phyloP scores from a whole-genome alignment of 306 rosid species.

The Medicago truncatula region MtrunA17r5.0-ANR NC_053049.1:39665001-39665500 shows the following conservation, averaged over 20 bases:
- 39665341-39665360: constrained; percentile 68
- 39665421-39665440: constrained; percentile 91
- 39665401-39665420: constrained; percentile 88
- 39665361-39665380: constrained; percentile 69
- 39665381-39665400: constrained; percentile 76
- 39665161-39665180: background rate
- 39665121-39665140: background rate
- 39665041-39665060: background rate
- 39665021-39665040: no score
- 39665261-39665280: no score
- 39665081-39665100: constrained; percentile 24
- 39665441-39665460: constrained; percentile 74
- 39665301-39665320: constrained; percentile 87
- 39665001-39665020: background rate
- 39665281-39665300: constrained; percentile 59
- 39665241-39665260: no score
- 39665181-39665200: background rate
- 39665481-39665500: constrained; percentile 15
- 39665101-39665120: constrained; percentile 1
- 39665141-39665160: constrained; percentile 9
- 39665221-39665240: no score
- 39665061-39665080: background rate
- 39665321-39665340: constrained; percentile 88
- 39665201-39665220: background rate
- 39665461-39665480: constrained; percentile 65